Evolutionary conservation across 176 grass and related monocot species (phyloP).

Genomic region (Bolboschoenus planiculmis): DNA sequence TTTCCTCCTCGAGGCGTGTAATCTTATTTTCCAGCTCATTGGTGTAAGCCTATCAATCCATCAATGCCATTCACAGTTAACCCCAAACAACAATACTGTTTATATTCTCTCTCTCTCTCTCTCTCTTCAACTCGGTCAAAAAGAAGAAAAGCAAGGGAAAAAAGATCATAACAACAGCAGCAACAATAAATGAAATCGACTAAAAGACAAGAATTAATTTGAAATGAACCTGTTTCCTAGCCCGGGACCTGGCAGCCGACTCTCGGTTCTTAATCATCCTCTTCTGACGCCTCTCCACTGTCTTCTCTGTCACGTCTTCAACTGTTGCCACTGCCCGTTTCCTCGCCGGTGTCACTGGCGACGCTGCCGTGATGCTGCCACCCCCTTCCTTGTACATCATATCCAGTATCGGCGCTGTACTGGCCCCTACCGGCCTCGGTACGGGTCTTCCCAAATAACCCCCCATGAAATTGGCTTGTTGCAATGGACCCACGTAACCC

Average conservation of each 20-base stretch:
- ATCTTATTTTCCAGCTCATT: constrained; percentile 91
- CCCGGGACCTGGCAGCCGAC: constrained; percentile 79
- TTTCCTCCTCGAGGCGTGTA: constrained; percentile 65
- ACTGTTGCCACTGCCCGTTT: constrained; percentile 37
- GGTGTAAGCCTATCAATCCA: constrained; percentile 61
- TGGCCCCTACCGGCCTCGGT: constrained; percentile 32
- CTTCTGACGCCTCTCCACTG: constrained; percentile 76
- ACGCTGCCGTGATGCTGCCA: neutral
- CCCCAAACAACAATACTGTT: neutral
- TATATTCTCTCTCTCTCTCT: neutral
- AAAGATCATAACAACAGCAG: neutral
- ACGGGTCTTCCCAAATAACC: constrained; percentile 38
- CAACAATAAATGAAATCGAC: neutral
- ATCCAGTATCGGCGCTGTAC: constrained; percentile 53
- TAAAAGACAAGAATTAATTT: neutral
- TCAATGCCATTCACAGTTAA: neutral
- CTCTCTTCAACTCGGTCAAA: neutral
- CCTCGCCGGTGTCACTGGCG: constrained; percentile 33
- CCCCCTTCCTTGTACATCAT: constrained; percentile 37
- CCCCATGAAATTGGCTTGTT: constrained; percentile 16
- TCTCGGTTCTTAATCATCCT: constrained; percentile 98
- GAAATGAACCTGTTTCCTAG: constrained; percentile 65
- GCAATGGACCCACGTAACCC: constrained; percentile 13
- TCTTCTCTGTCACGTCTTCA: constrained; percentile 29
- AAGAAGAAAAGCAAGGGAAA: neutral